Percentiles rank a stretch among this genome's conserved stretches.
Conservation (phyloP, 768 basidiomycete species). For the Tulasnella sp. region DNA sequence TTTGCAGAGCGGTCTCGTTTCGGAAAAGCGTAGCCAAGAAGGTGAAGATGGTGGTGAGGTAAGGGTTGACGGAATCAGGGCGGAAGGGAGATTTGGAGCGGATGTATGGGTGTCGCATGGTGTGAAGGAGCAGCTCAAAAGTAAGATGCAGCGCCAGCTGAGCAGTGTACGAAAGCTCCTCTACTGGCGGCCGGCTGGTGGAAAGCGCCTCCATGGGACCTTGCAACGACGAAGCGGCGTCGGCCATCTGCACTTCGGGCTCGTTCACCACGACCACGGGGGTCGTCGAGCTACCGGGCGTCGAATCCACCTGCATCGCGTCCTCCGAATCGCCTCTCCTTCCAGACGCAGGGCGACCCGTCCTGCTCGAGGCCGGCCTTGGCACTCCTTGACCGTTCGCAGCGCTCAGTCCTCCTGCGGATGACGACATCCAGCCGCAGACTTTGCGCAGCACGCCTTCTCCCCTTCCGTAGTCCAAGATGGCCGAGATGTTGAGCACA, state of each 20-base stretch:
- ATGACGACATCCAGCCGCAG: slow-evolving; percentile 42
- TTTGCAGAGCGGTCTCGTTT: slow-evolving; percentile 53
- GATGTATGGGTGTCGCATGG: slow-evolving; percentile 60
- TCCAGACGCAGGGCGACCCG: slow-evolving; percentile 28
- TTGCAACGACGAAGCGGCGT: slow-evolving; percentile 32
- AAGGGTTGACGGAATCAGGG: slow-evolving; percentile 67
- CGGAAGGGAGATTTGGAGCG: slow-evolving; percentile 54
- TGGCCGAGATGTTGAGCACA: slow-evolving; percentile 68
- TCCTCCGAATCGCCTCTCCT: slow-evolving; percentile 40
- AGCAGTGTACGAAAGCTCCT: slow-evolving; percentile 61
- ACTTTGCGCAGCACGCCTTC: slow-evolving; percentile 64
- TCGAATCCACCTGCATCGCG: slow-evolving; percentile 64
- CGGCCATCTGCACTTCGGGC: slow-evolving; percentile 36
- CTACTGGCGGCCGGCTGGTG: not conserved
- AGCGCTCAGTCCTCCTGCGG: slow-evolving; percentile 12
- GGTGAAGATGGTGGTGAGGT: slow-evolving; percentile 79
- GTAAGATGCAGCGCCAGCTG: slow-evolving; percentile 72
- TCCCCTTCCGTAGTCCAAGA: slow-evolving; percentile 84
- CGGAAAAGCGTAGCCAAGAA: slow-evolving; percentile 78
- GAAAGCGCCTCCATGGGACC: slow-evolving; percentile 27
- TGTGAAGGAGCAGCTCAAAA: slow-evolving; percentile 69
- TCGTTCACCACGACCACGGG: slow-evolving; percentile 7
- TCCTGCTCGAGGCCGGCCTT: slow-evolving; percentile 11
- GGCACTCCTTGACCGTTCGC: not conserved
- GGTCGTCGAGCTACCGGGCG: not conserved